These are phyloP conservation scores for Gymnopus androsaceus DNA, from an alignment of 1,284 basidiomycete species.

Conservation along the genomic window DNA sequence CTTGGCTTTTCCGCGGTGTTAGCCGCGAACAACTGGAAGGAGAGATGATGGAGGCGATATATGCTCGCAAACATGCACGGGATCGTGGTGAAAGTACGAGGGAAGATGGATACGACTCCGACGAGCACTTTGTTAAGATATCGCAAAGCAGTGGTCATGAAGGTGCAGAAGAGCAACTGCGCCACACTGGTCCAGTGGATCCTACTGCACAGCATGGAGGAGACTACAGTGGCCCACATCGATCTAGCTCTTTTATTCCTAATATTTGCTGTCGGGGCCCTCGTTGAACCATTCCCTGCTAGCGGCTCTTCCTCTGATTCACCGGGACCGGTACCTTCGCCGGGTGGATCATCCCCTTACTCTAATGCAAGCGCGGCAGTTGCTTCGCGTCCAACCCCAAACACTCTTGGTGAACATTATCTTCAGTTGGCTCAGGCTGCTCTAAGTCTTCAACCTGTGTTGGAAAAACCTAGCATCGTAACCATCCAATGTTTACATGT, in stretches of 20 bases:
- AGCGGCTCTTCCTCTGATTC: conserved; percentile 6
- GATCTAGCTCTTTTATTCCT: conserved; percentile 63
- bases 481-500: conserved; percentile 67
- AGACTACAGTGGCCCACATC: conserved; percentile 47
- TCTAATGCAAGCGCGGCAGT: neutral
- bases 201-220: conserved; percentile 28
- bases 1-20: conserved; percentile 59
- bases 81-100: neutral
- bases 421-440: conserved; percentile 63
- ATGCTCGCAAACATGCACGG: conserved; percentile 31
- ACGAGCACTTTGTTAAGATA: conserved; percentile 8
- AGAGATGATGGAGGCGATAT: conserved; percentile 54
- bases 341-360: conserved; percentile 1
- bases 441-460: conserved; percentile 57
- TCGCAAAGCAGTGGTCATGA: conserved; percentile 4
- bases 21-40: conserved; percentile 50
- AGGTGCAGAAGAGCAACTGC: neutral
- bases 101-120: conserved; percentile 3
- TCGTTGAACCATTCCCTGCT: conserved; percentile 43
- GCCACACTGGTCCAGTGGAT: conserved; percentile 3
- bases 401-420: conserved; percentile 54
- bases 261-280: conserved; percentile 60
- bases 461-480: conserved; percentile 66
- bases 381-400: neutral
- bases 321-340: neutral